phyloP scores from a whole-genome alignment of 2,329 filamentous ascomycete genomes.

The Boeremia exigua region DNA sequence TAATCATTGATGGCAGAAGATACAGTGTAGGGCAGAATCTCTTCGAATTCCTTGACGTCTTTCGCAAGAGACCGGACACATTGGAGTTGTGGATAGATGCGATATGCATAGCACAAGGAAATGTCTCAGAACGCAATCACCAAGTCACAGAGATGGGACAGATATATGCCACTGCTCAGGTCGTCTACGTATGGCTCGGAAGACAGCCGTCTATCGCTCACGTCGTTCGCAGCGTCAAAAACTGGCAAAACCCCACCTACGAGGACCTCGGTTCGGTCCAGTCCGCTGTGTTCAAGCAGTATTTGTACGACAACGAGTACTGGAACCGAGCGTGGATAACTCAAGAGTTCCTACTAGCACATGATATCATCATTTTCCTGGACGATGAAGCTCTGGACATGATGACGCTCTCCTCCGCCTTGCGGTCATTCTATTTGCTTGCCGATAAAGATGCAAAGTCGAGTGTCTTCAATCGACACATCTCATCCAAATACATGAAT shows the following conservation, averaged over 20 bases:
- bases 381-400: not conserved
- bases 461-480: not conserved
- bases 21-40: not conserved
- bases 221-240: not conserved
- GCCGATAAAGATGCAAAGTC: not conserved
- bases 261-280: not conserved
- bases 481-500: not conserved
- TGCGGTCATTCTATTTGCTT: not conserved
- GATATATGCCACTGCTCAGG: slow-evolving; percentile 1
- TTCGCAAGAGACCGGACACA: not conserved
- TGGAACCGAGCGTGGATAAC: not conserved
- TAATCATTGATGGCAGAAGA: not conserved
- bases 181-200: slow-evolving; percentile 6
- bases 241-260: not conserved
- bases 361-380: not conserved
- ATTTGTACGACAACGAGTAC: not conserved
- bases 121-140: not conserved
- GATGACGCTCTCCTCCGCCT: not conserved
- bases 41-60: not conserved
- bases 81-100: not conserved
- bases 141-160: slow-evolving; percentile 10
- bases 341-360: not conserved
- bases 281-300: not conserved
- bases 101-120: slow-evolving; percentile 7
- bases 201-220: not conserved